Conservation (phyloP, 1,139 yeast genomes). For the Nakaseomyces uthaithaninus region DNA sequence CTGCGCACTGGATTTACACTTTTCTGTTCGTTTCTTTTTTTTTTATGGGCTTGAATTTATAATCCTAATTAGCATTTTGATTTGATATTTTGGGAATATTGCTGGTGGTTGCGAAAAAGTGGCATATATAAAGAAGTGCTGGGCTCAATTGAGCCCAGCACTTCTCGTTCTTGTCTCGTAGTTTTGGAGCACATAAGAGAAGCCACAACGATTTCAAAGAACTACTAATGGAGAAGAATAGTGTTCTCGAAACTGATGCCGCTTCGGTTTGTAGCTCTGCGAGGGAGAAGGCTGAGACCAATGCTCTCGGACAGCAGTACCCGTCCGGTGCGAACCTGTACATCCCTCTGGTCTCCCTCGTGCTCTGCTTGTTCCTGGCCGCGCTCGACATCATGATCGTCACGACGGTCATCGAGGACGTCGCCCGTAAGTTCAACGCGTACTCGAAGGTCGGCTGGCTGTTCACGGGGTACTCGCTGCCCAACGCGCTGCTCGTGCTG, state of each 20-base stretch:
- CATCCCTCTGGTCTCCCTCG: conserved; percentile 39
- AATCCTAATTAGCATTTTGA: no score
- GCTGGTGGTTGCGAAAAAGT: no score
- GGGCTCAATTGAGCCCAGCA: no score
- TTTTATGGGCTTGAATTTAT: no score
- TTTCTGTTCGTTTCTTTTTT: no score
- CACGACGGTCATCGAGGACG: conserved; percentile 47
- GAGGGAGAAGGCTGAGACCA: background rate
- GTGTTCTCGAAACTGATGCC: background rate
- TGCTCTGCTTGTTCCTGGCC: conserved; percentile 46
- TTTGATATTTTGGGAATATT: no score
- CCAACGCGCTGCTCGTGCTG: conserved; percentile 51
- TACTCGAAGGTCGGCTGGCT: conserved; percentile 56
- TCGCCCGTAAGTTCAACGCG: conserved; percentile 46
- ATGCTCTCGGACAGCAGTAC: background rate
- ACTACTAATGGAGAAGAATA: background rate
- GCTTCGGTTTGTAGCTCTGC: background rate
- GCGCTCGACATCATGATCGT: conserved; percentile 67
- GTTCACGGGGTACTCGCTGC: conserved; percentile 50
- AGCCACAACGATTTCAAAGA: no score
- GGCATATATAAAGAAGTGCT: no score
- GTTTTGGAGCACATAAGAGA: no score
- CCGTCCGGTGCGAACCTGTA: conserved; percentile 6
- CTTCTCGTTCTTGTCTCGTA: no score
- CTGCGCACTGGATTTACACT: no score